Percentiles rank a stretch among this genome's conserved stretches.
These are phyloP conservation scores for Malbranchea zuffiana DNA, from an alignment of 2,329 filamentous ascomycete genomes.

Conservation along the genomic window DNA sequence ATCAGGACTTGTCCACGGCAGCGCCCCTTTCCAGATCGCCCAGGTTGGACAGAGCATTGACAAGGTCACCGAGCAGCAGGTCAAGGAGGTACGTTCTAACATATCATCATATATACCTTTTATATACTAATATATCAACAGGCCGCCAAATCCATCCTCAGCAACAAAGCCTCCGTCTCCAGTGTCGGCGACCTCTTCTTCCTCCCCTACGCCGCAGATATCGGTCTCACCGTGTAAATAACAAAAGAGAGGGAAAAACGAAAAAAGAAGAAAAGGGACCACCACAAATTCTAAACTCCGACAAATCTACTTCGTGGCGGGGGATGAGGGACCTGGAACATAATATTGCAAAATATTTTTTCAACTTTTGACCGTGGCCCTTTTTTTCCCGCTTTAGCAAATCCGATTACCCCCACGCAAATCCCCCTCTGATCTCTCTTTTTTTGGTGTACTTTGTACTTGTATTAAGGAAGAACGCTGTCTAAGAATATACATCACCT, in stretches of 20 bases:
- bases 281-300: neutral
- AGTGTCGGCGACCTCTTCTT: slow-evolving; percentile 83
- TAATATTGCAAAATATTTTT: no score
- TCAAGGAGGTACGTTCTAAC: slow-evolving; percentile 62
- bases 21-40: slow-evolving; percentile 73
- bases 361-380: no score
- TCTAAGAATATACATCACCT: no score
- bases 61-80: slow-evolving; percentile 67
- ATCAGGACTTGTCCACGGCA: slow-evolving; percentile 67
- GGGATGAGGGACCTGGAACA: no score
- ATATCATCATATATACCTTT: slow-evolving; percentile 11
- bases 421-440: no score
- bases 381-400: no score
- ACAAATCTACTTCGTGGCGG: no score
- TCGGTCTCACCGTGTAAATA: slow-evolving; percentile 83
- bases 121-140: slow-evolving; percentile 33
- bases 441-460: no score
- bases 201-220: slow-evolving; percentile 85
- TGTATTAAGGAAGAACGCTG: no score
- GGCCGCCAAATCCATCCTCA: slow-evolving; percentile 79
- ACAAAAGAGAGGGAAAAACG: neutral
- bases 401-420: no score
- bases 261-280: neutral
- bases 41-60: slow-evolving; percentile 69
- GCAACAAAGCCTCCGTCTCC: slow-evolving; percentile 79